A percentile compares a stretch with the other conserved stretches of the same genome.
Evolutionary conservation across 768 basidiomycete genomes (phyloP).

Genomic region (Pilatotrama ljubarskyi): DNA sequence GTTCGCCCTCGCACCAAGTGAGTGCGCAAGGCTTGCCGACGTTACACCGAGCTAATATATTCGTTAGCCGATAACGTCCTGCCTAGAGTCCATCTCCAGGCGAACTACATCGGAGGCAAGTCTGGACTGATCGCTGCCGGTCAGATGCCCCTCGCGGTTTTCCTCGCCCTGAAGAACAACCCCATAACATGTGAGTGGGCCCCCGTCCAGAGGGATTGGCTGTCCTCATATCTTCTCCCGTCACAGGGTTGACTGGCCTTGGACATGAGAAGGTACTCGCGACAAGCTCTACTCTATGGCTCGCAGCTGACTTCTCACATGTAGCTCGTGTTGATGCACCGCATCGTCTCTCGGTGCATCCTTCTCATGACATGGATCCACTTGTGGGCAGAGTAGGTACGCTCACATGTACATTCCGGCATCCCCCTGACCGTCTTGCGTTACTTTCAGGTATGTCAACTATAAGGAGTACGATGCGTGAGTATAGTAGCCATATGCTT

Average conservation of each 20-base stretch:
- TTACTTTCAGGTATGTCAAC: too few species aligned
- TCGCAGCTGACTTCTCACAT: neutral
- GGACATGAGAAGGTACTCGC: conserved; percentile 47
- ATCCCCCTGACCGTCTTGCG: neutral
- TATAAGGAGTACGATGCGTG: conserved; percentile 7
- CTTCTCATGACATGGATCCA: conserved; percentile 48
- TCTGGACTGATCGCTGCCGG: conserved; percentile 44
- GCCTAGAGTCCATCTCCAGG: conserved; percentile 14
- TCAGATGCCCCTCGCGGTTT: conserved; percentile 51
- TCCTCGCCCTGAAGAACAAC: conserved; percentile 56
- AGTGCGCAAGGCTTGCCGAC: neutral
- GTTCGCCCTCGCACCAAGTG: conserved; percentile 34
- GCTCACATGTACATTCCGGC: neutral
- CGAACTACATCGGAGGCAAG: conserved; percentile 28
- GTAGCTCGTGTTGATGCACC: conserved; percentile 45
- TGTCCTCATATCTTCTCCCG: neutral
- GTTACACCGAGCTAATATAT: neutral
- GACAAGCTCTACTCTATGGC: neutral
- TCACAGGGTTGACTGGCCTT: conserved; percentile 50
- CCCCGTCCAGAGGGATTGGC: neutral
- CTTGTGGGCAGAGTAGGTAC: conserved; percentile 30
- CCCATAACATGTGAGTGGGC: conserved; percentile 40
- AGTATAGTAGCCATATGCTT: neutral
- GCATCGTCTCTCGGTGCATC: conserved; percentile 43
- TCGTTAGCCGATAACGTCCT: neutral